A percentile compares a stretch with the other conserved stretches of the same genome.
Evolutionary conservation across 768 basidiomycete genomes (phyloP).

Genomic region (Tylopilus rubrobrunneus): DNA sequence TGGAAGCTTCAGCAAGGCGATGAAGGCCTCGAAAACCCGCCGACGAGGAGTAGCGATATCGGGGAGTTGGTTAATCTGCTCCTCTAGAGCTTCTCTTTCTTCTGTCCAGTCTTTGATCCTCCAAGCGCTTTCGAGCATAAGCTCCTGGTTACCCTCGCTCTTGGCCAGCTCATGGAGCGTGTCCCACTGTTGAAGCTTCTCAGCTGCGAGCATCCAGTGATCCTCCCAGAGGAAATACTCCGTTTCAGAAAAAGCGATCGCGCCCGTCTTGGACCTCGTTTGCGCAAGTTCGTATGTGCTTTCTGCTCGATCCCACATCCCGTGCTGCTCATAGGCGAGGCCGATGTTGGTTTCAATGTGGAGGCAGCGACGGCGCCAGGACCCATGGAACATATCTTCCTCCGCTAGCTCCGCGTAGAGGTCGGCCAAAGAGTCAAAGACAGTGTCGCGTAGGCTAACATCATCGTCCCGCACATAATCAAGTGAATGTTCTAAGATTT

Average conservation of each 20-base stretch:
- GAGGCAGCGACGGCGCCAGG: slow-evolving; percentile 89
- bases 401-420: slow-evolving; percentile 94
- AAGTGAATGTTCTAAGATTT: slow-evolving; percentile 78
- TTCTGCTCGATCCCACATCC: slow-evolving; percentile 94
- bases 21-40: slow-evolving; percentile 95
- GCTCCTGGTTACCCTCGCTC: slow-evolving; percentile 84
- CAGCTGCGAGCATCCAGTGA: slow-evolving; percentile 94
- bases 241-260: slow-evolving; percentile 86
- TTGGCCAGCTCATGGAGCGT: slow-evolving; percentile 86
- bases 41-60: slow-evolving; percentile 93
- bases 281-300: slow-evolving; percentile 88
- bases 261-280: slow-evolving; percentile 73
- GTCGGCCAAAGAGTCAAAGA: slow-evolving; percentile 89
- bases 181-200: slow-evolving; percentile 99
- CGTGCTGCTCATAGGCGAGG: slow-evolving; percentile 90
- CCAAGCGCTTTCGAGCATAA: slow-evolving; percentile 95
- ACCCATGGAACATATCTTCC: slow-evolving; percentile 95
- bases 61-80: slow-evolving; percentile 71
- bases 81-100: slow-evolving; percentile 72
- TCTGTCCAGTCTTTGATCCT: slow-evolving; percentile 89
- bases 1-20: slow-evolving; percentile 83
- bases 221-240: slow-evolving; percentile 99
- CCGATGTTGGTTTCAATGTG: slow-evolving; percentile 87
- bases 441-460: slow-evolving; percentile 70
- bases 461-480: slow-evolving; percentile 81